phyloP scores from a whole-genome alignment of 2,329 filamentous ascomycete species.

The Aspergillus pseudoterreus region DNA sequence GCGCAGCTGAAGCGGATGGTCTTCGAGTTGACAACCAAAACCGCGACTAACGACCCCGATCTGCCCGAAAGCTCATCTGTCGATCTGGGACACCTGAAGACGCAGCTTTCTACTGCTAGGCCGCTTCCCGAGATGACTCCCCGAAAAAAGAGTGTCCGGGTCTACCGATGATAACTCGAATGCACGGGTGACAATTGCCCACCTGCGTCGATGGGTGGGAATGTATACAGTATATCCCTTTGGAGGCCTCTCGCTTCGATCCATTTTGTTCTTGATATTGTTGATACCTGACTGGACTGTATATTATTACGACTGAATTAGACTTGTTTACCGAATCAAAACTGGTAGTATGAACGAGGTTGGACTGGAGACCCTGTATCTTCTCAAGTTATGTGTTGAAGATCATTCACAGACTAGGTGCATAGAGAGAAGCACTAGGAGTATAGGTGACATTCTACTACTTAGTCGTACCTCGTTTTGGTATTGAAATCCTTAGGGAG shows the following conservation, averaged over 20 bases:
- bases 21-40: constrained; percentile 21
- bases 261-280: background rate
- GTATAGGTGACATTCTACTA: too few relatives aligned
- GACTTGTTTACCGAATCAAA: background rate
- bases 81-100: constrained; percentile 6
- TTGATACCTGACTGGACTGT: constrained; percentile 9
- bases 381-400: too few relatives aligned
- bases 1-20: constrained; percentile 28
- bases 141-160: background rate
- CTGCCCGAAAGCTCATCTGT: constrained; percentile 1
- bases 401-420: too few relatives aligned
- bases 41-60: constrained; percentile 10
- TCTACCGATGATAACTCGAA: background rate
- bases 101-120: constrained; percentile 6
- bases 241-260: background rate
- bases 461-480: too few relatives aligned
- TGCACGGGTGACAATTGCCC: too few relatives aligned
- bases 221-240: background rate
- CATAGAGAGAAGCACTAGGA: too few relatives aligned
- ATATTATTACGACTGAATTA: constrained; percentile 11
- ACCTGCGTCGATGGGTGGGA: too few relatives aligned
- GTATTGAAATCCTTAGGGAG: too few relatives aligned
- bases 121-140: background rate
- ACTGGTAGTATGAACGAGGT: background rate
- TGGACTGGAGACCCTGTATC: too few relatives aligned